phyloP scores from a whole-genome alignment of 108 stramenopile species.

The Stephanodiscus minutulus region DNA sequence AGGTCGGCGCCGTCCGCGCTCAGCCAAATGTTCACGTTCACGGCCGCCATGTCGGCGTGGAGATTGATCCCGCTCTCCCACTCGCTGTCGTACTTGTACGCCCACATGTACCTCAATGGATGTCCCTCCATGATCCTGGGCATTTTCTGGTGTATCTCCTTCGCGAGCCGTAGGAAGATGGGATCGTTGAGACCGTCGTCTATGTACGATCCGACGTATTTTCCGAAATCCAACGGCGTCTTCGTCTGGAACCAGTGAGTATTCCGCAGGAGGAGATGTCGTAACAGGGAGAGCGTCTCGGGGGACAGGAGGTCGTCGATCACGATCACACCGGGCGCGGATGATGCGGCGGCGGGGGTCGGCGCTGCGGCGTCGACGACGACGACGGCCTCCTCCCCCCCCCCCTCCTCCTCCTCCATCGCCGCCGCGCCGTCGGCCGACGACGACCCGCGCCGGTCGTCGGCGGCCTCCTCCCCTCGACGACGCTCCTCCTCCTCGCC shows the following conservation, averaged over 20 bases:
- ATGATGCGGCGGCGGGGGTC: neutral
- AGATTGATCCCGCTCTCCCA: constrained; percentile 63
- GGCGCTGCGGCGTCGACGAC: neutral
- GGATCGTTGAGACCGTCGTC: constrained; percentile 76
- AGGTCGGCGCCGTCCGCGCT: constrained; percentile 77
- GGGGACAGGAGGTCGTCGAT: constrained; percentile 37
- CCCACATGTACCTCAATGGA: constrained; percentile 68
- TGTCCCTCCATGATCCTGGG: constrained; percentile 63
- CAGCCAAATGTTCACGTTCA: constrained; percentile 86
- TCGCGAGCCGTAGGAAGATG: constrained; percentile 57
- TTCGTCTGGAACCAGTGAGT: constrained; percentile 69
- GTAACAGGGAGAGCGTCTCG: constrained; percentile 14
- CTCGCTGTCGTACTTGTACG: constrained; percentile 69
- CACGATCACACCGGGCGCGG: constrained; percentile 25
- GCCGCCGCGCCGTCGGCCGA: too few species aligned
- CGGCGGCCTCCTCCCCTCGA: too few species aligned
- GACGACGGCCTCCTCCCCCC: neutral
- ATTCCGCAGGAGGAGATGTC: constrained; percentile 33
- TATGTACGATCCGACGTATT: constrained; percentile 72
- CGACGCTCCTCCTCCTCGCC: constrained; percentile 11
- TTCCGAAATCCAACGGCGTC: constrained; percentile 62
- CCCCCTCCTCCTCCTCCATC: too few species aligned
- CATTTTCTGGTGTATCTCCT: constrained; percentile 52
- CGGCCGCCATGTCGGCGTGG: constrained; percentile 82
- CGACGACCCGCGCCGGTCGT: too few species aligned